Evolutionary conservation across 306 rosid genomes (phyloP), one percentile per base, ranked within the genome.

Genomic region (Trichosanthes cucumerina): DNA sequence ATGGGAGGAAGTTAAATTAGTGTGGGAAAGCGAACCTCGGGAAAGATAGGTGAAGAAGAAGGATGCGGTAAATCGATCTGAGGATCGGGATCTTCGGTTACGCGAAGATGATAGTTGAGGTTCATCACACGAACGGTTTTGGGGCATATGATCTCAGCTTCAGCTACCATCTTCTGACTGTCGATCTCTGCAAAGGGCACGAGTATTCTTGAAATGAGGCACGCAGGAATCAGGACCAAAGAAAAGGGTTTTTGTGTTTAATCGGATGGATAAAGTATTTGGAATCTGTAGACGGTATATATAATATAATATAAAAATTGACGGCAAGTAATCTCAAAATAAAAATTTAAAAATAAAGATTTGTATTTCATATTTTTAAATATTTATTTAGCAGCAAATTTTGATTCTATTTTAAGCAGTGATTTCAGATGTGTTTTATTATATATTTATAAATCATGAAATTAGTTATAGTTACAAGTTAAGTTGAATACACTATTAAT

Each of bases 71-170:
- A 83, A 71, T 87, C 93, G 71, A 85, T 86, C 80, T 85, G 86
- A 24, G 85, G 82, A 80, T 39, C 81, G 83, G 80, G 91, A 39
- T 89, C 92, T 74, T 88, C 85, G 11, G 89, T 77, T 9, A 86
- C 92, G 72, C 92, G 83, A 15, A 90, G 81, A 80, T 87, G 89
- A 84, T 82, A 90, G 86, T 92, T 89, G 69, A 90, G 85, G 59
- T 92, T 93, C 72, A 88, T 82, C 87, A 85, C 73, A 18, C 92
- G 86, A 80, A 90, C 79, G 78, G 83, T 81, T 83, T 83, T 84
- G 80, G 89, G 86, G 81, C 92, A 82, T 7, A 86, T 85, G 60
- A 89, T 85, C 75, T 94, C 93, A 38, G 98, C 82, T 59, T 90
- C 94, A 6, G 93, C 78, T 9, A 87, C 87, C 88, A 90, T 80